phyloP scores from a whole-genome alignment of 2,329 filamentous ascomycete genomes.

The Daldinia sp. region DNA sequence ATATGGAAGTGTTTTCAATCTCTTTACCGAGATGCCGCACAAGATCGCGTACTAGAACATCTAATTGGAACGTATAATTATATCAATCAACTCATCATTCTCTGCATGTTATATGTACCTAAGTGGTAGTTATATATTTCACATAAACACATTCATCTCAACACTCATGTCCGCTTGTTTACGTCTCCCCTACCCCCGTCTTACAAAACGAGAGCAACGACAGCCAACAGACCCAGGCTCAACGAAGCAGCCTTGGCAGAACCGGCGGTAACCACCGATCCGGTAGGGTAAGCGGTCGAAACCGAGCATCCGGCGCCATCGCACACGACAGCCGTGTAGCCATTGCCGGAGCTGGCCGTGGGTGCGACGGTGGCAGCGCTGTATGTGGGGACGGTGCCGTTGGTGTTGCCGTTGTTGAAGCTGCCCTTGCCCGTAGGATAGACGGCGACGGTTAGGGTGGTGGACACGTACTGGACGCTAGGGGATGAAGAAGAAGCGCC shows the following conservation, averaged over 20 bases:
- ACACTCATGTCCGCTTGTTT: too few species aligned
- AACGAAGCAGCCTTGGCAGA: constrained; percentile 34
- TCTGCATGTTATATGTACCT: background rate
- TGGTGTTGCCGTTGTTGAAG: constrained; percentile 57
- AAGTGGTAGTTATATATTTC: background rate
- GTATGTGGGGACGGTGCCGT: constrained; percentile 66
- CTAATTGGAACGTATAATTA: background rate
- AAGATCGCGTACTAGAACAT: background rate
- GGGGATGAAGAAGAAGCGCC: background rate
- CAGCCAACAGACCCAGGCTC: constrained; percentile 30
- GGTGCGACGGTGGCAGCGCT: constrained; percentile 50
- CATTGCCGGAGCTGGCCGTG: constrained; percentile 44
- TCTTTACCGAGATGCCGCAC: background rate
- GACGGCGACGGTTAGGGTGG: background rate
- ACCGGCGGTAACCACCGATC: constrained; percentile 34
- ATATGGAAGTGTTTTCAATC: background rate
- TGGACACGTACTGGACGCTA: background rate
- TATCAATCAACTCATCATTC: background rate
- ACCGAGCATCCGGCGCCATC: constrained; percentile 13
- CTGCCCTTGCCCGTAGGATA: constrained; percentile 13
- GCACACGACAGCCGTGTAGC: constrained; percentile 9
- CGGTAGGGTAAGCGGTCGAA: constrained; percentile 18
- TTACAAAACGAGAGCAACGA: constrained; percentile 30
- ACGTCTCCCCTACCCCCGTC: background rate
- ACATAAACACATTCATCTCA: background rate